Conservation (phyloP, 2,329 filamentous ascomycete species). For the Fusarium metavorans region DNA sequence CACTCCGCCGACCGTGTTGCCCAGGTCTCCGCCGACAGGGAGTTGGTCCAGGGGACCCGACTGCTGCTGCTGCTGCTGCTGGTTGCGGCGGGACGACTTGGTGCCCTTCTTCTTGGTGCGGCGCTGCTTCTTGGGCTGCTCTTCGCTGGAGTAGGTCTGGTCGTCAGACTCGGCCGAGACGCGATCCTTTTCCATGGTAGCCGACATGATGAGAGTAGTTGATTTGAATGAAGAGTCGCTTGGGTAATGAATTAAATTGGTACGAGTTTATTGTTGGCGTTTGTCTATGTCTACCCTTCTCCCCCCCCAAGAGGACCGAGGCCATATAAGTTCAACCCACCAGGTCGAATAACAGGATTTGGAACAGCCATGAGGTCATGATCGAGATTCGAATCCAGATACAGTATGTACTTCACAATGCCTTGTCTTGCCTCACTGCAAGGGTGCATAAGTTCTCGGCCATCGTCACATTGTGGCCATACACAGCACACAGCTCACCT, state of each 20-base stretch:
- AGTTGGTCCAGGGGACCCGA: conserved; percentile 53
- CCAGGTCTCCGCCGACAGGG: conserved; percentile 48
- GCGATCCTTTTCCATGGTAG: conserved; percentile 45
- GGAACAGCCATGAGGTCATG: conserved; percentile 46
- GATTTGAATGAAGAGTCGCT: neutral
- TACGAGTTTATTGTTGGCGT: neutral
- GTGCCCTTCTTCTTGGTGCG: conserved; percentile 48
- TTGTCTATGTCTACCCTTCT: conserved; percentile 6
- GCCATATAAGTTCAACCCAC: conserved; percentile 40
- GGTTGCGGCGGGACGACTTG: conserved; percentile 45
- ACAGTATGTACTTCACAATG: neutral
- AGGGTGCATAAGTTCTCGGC: neutral
- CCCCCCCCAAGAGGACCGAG: conserved; percentile 13
- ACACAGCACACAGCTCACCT: neutral
- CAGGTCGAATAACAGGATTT: conserved; percentile 46
- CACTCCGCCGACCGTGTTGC: conserved; percentile 52
- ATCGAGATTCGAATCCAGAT: conserved; percentile 33
- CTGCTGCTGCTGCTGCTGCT: conserved; percentile 26
- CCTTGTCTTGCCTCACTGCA: neutral
- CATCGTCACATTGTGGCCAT: neutral
- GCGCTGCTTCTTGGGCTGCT: conserved; percentile 40
- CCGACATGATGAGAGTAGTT: conserved; percentile 33
- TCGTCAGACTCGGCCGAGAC: conserved; percentile 42
- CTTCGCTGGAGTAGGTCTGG: conserved; percentile 39
- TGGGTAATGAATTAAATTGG: neutral